Base-by-base conservation (phyloP, 2,329 filamentous ascomycete genomes). In the Scytalidium sp. region DNA sequence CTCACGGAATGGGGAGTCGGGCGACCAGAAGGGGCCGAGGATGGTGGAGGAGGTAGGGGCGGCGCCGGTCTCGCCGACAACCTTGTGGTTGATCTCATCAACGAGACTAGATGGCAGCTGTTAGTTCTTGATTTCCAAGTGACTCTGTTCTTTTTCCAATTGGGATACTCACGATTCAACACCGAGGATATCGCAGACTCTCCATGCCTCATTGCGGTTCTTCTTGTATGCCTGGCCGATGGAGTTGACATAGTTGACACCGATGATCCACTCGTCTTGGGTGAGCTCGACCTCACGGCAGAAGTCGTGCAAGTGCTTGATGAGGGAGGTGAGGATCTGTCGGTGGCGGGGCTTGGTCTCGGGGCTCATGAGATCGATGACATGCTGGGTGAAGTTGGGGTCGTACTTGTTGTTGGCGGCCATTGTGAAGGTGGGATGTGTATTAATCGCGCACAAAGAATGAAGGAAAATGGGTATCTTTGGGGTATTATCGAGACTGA, bases 1-100 rank as follows among this genome's bases (percentile, higher is more conserved):
- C 32, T 83, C 75, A 42, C 85, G 81, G 80, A 88, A 88, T 25
- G 87, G 86, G 1, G 87, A 84, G 60, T 88, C 77, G 60, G 86
- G 85, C 10, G 82, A 85, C 85, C 86, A 90, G 77, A 90, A 90
- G 56, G 87, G 87, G 2, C 87, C 87, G 52, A 90, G 83, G 62
- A 90, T 90, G 51, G 85, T 79, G 53, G 85, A 87, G 3, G 85
- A 88, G n/a, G 87, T 90, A 43, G 86, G 85, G 52, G 78, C 74
- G 53, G 80, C 70, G 63, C 76, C 75, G 50, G 78, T 76, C 50
- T 87, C 81, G 56, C 81, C 80, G 63, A 83, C 71, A 65, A 83
- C 73, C 65, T 78, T 81, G 73, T 84, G 79, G 55, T 81, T 80
- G 58, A 85, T 85, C 61, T 87, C 84, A 50, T 85, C 83, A 51